Evolutionary conservation across 2,329 filamentous ascomycete species (phyloP).

Genomic region (Penicillium oxalicum): DNA sequence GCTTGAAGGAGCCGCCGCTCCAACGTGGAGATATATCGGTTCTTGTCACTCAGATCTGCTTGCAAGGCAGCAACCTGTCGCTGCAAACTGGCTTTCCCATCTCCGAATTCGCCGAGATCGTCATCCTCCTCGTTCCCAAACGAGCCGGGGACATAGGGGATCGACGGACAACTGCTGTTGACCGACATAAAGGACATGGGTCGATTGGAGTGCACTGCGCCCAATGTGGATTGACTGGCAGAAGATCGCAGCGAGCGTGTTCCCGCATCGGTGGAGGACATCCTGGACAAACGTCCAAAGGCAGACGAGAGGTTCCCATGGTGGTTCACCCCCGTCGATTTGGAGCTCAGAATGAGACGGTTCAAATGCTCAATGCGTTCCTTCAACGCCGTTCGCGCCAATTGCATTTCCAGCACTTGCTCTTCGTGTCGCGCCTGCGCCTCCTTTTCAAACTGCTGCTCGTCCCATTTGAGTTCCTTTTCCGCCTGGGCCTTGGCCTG

Average conservation of each 20-base stretch:
- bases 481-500: constrained; percentile 65
- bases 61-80: constrained; percentile 90
- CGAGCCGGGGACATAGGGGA: constrained; percentile 28
- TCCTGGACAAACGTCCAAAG: constrained; percentile 57
- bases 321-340: constrained; percentile 86
- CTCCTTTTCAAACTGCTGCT: constrained; percentile 73
- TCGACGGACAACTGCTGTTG: constrained; percentile 37
- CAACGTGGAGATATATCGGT: constrained; percentile 87
- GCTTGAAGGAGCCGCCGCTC: constrained; percentile 91
- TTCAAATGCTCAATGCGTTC: constrained; percentile 97
- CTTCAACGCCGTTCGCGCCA: constrained; percentile 89
- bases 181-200: constrained; percentile 62
- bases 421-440: constrained; percentile 85
- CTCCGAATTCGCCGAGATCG: constrained; percentile 76
- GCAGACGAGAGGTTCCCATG: constrained; percentile 62
- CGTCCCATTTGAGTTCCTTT: constrained; percentile 57
- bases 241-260: constrained; percentile 62
- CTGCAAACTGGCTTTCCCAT: constrained; percentile 73
- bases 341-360: constrained; percentile 87
- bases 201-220: constrained; percentile 52
- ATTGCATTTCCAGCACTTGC: constrained; percentile 97
- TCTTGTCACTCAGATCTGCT: constrained; percentile 93
- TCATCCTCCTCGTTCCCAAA: constrained; percentile 51
- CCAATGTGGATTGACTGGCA: constrained; percentile 56
- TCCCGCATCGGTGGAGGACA: constrained; percentile 45